Evolutionary conservation across 768 basidiomycete species (phyloP).

Genomic region (Tricholoma sp.): DNA sequence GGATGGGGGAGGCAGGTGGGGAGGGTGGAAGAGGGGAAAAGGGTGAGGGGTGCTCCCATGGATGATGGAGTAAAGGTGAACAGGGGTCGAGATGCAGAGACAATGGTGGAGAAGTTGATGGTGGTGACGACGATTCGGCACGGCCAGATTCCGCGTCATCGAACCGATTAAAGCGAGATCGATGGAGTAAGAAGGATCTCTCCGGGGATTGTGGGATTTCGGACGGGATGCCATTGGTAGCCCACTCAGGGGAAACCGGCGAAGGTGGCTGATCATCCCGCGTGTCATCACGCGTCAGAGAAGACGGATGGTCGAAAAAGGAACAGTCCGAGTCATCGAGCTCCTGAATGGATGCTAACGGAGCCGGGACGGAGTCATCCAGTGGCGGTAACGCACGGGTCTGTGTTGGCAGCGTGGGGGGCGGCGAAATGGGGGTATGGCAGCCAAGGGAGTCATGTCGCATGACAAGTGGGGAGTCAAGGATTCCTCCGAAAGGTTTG

Average conservation of each 20-base stretch:
- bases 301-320: background rate
- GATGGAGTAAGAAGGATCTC: conserved; percentile 1
- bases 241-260: conserved; percentile 16
- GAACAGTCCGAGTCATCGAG: conserved; percentile 11
- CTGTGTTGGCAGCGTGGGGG: conserved; percentile 34
- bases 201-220: conserved; percentile 4
- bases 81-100: too few species aligned
- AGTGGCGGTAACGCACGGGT: conserved; percentile 32
- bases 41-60: conserved; percentile 15
- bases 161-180: background rate
- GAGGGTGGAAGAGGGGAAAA: conserved; percentile 15
- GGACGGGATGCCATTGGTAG: conserved; percentile 5
- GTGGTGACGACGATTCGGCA: background rate
- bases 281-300: conserved; percentile 3
- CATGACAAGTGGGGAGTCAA: conserved; percentile 31
- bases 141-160: background rate
- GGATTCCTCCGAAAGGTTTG: conserved; percentile 19
- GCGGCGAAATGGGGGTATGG: conserved; percentile 34
- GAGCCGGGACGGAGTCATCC: conserved; percentile 17
- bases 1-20: conserved; percentile 9
- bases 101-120: conserved; percentile 2
- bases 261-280: conserved; percentile 4
- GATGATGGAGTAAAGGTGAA: conserved; percentile 8
- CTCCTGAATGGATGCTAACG: conserved; percentile 7
- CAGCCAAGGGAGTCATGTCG: conserved; percentile 23